Evolutionary conservation across 345 rosid species (phyloP).

Genomic region (Leavenworthia alabamica): DNA sequence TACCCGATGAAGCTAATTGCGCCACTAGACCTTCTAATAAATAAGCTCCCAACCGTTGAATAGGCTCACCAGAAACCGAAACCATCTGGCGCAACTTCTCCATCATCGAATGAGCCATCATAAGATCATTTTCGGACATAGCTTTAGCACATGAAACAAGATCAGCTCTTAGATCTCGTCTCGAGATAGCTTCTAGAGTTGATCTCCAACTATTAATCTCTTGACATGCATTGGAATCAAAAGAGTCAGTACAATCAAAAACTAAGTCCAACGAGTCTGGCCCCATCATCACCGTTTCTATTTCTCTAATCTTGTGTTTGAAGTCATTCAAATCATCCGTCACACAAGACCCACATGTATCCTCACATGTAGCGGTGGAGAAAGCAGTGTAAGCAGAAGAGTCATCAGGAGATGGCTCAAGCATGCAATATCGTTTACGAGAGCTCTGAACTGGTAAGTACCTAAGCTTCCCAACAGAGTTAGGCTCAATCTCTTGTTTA

Average conservation of each 20-base stretch:
- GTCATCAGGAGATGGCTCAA: conserved; percentile 55
- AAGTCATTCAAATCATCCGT: conserved; percentile 61
- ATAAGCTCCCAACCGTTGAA: conserved; percentile 88
- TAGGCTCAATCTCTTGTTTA: conserved; percentile 19
- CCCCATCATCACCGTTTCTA: conserved; percentile 83
- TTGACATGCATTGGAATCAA: conserved; percentile 14
- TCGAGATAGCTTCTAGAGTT: conserved; percentile 48
- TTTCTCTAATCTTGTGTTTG: conserved; percentile 63
- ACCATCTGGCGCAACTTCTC: conserved; percentile 64
- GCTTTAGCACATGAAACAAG: conserved; percentile 74
- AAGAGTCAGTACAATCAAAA: conserved; percentile 12
- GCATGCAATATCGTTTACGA: conserved; percentile 45
- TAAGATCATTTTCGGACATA: conserved; percentile 59
- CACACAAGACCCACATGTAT: conserved; percentile 61
- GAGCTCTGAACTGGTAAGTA: conserved; percentile 35
- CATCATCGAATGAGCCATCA: conserved; percentile 64
- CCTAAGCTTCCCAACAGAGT: neutral
- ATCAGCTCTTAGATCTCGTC: conserved; percentile 47
- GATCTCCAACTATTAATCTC: conserved; percentile 45
- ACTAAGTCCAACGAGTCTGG: conserved; percentile 41
- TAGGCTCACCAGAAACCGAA: conserved; percentile 94
- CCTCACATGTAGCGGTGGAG: conserved; percentile 47
- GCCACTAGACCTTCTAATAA: conserved; percentile 93
- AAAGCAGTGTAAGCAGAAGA: conserved; percentile 33
- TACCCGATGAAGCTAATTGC: conserved; percentile 70